Percentiles rank a stretch among this genome's conserved stretches.
Evolutionary conservation across 176 grass and related monocot species (phyloP).

Genomic region (Musa acuminata): DNA sequence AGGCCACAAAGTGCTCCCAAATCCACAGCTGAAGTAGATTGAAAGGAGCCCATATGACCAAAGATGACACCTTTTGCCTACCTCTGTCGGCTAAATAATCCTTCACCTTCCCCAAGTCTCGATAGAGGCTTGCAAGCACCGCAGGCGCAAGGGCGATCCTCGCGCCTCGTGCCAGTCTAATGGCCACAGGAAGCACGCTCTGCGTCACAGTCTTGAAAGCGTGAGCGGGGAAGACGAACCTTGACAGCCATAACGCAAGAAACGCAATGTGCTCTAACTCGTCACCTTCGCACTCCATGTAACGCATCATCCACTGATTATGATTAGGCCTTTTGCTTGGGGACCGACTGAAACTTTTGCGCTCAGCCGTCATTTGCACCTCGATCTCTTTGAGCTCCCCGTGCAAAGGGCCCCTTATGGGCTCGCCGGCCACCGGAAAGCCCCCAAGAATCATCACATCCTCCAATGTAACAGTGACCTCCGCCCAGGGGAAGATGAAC

Average conservation of each 20-base stretch:
- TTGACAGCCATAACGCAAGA: conserved; percentile 65
- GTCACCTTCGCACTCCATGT: conserved; percentile 31
- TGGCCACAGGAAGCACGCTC: conserved; percentile 46
- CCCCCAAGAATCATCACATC: conserved; percentile 53
- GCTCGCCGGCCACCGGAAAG: conserved; percentile 33
- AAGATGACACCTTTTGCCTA: conserved; percentile 24
- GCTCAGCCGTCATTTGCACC: conserved; percentile 39
- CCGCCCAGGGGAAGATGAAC: conserved; percentile 72
- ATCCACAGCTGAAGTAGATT: conserved; percentile 61
- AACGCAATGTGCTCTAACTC: conserved; percentile 67
- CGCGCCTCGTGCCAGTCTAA: conserved; percentile 48
- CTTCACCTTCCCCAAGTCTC: conserved; percentile 65
- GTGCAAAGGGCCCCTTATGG: conserved; percentile 29
- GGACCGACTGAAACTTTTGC: conserved; percentile 58
- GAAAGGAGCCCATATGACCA: conserved; percentile 51
- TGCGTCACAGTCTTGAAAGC: conserved; percentile 61
- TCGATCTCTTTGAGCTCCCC: conserved; percentile 41
- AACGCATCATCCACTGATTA: conserved; percentile 64
- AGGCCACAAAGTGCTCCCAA: conserved; percentile 62
- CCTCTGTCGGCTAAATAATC: conserved; percentile 22
- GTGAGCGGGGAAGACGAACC: conserved; percentile 58
- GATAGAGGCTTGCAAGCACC: conserved; percentile 53
- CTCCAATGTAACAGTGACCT: conserved; percentile 65
- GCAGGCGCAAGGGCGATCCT: conserved; percentile 56
- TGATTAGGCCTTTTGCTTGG: conserved; percentile 78